Conservation (phyloP, 2,329 filamentous ascomycete species). For the Phyllosticta citribraziliensis region DNA sequence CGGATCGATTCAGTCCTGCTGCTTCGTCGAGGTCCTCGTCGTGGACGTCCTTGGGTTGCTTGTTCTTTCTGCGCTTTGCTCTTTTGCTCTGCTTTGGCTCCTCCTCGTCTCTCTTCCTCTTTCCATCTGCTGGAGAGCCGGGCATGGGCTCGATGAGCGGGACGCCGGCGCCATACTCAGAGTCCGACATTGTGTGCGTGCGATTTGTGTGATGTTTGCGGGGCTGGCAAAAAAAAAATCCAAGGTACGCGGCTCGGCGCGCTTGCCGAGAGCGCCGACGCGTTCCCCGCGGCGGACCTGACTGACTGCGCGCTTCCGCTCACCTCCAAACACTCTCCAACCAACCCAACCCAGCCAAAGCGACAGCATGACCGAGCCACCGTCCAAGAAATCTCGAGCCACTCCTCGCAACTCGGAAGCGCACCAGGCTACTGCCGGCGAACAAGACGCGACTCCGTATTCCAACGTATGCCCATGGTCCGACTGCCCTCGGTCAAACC, state of each 20-base stretch:
- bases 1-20: conserved; percentile 61
- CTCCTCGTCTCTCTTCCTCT: conserved; percentile 31
- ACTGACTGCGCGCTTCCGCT: neutral
- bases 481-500: neutral
- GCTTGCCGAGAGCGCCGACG: conserved; percentile 10
- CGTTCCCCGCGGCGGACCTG: neutral
- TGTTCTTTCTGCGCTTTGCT: conserved; percentile 47
- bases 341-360: neutral
- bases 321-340: neutral
- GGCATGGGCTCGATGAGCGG: conserved; percentile 34
- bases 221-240: conserved; percentile 3
- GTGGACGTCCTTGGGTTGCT: conserved; percentile 52
- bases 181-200: conserved; percentile 34
- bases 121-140: conserved; percentile 18
- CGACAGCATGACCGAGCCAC: conserved; percentile 25
- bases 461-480: conserved; percentile 14
- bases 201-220: conserved; percentile 13
- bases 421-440: conserved; percentile 7
- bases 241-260: neutral
- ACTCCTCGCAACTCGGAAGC: conserved; percentile 17
- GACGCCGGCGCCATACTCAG: conserved; percentile 33
- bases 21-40: conserved; percentile 43
- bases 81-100: conserved; percentile 25
- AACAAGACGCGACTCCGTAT: conserved; percentile 15
- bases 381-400: conserved; percentile 25